Evolutionary conservation across 306 rosid species (phyloP).

Genomic region (Benincasa hispida): DNA sequence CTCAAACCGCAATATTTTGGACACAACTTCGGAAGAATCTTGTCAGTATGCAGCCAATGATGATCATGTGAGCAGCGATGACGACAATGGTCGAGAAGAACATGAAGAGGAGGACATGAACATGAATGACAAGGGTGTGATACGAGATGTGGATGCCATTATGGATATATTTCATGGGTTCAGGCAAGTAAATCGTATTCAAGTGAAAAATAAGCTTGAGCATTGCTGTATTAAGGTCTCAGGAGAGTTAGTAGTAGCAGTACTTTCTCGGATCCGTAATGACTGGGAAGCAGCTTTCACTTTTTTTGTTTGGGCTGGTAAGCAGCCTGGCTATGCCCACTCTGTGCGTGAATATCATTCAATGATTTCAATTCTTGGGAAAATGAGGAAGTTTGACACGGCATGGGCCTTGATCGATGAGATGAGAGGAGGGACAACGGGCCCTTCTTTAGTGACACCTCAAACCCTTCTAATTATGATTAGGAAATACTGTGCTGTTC

Average conservation of each 20-base stretch:
- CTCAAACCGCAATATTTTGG: neutral
- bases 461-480: constrained; percentile 80
- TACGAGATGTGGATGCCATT: constrained; percentile 31
- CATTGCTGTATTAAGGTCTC: constrained; percentile 30
- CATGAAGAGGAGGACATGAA: constrained; percentile 11
- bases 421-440: constrained; percentile 35
- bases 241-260: constrained; percentile 52
- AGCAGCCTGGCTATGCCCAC: constrained; percentile 51
- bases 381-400: constrained; percentile 79
- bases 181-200: constrained; percentile 10
- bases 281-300: constrained; percentile 88
- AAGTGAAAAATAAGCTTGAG: constrained; percentile 46
- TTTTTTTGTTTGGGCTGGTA: constrained; percentile 78
- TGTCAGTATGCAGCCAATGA: neutral
- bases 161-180: constrained; percentile 36
- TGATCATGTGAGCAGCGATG: neutral
- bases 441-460: constrained; percentile 46
- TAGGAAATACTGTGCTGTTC: constrained; percentile 57
- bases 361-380: constrained; percentile 71
- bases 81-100: neutral
- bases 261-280: constrained; percentile 54
- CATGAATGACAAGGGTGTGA: constrained; percentile 23
- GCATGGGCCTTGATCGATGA: constrained; percentile 77
- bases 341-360: constrained; percentile 63
- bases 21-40: neutral